Evolutionary conservation across 495 filamentous ascomycete species (phyloP).

Genomic region (Monascus purpureus): DNA sequence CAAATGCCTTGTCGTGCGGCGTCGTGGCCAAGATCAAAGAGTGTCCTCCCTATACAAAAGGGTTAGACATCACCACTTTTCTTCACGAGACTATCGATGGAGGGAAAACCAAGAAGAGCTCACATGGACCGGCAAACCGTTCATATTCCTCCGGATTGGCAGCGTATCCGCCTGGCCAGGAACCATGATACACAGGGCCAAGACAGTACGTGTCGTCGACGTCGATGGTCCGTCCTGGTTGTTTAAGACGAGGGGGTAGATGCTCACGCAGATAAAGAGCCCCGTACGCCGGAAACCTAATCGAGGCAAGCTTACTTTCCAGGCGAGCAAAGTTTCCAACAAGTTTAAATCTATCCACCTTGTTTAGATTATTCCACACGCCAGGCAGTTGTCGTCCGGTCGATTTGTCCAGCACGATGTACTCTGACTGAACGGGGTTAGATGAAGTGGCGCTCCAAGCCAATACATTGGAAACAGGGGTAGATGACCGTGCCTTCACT

Average conservation of each 20-base stretch:
- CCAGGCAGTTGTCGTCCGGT: constrained; percentile 15
- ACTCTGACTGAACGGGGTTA: constrained; percentile 19
- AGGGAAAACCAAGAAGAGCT: constrained; percentile 1
- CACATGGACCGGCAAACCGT: constrained; percentile 11
- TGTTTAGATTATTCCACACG: constrained; percentile 14
- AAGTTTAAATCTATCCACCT: constrained; percentile 8
- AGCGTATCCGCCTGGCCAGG: constrained; percentile 5
- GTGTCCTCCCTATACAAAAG: constrained; percentile 5
- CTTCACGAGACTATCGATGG: neutral
- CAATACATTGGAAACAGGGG: constrained; percentile 15
- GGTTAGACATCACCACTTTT: neutral
- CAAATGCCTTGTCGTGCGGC: constrained; percentile 2
- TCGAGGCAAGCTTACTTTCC: constrained; percentile 12
- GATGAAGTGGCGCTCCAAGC: constrained; percentile 13
- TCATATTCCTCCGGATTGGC: constrained; percentile 3
- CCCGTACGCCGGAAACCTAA: constrained; percentile 15
- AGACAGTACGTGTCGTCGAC: constrained; percentile 10
- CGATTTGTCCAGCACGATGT: constrained; percentile 21
- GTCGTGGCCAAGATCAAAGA: constrained; percentile 6
- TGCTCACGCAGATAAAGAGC: constrained; percentile 14
- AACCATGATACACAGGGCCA: constrained; percentile 8
- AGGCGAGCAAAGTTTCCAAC: constrained; percentile 13
- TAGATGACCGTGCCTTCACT: constrained; percentile 10
- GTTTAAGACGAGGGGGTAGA: constrained; percentile 1
- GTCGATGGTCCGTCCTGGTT: constrained; percentile 2